phyloP scores from a whole-genome alignment of 148 eudicot species.

The Camellia lanceoleosa region DNA sequence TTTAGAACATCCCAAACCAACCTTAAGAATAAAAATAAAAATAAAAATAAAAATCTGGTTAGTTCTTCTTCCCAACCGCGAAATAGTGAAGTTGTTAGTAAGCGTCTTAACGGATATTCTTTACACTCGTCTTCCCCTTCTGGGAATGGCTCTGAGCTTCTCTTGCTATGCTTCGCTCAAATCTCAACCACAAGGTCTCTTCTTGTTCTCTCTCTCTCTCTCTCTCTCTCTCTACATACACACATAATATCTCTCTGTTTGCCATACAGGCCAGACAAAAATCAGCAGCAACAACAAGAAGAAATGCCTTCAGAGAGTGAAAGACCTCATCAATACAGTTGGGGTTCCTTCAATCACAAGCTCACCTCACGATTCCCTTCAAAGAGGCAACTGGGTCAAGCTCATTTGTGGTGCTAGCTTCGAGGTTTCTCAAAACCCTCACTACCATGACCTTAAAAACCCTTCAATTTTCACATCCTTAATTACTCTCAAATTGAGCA shows the following conservation, averaged over 20 bases:
- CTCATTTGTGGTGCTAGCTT: conserved; percentile 97
- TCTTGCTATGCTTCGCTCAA: conserved; percentile 35
- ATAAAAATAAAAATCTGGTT: too few relatives aligned
- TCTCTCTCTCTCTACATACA: background rate
- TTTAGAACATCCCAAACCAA: too few relatives aligned
- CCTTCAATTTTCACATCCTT: background rate
- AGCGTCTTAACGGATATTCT: too few relatives aligned
- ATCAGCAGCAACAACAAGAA: conserved; percentile 26
- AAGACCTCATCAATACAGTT: conserved; percentile 34
- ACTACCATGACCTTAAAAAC: background rate
- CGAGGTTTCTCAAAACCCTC: conserved; percentile 43
- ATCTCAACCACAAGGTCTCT: conserved; percentile 28
- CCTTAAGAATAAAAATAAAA: too few relatives aligned
- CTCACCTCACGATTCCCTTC: conserved; percentile 56
- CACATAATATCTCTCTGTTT: background rate
- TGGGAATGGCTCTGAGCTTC: conserved; percentile 47
- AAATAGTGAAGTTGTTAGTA: too few relatives aligned
- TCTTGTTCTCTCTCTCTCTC: background rate
- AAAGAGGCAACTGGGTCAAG: conserved; percentile 87
- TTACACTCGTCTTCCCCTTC: background rate
- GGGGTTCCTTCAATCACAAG: conserved; percentile 45
- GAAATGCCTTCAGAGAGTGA: conserved; percentile 42
- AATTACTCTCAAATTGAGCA: background rate
- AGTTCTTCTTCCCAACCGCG: too few relatives aligned
- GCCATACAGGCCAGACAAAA: conserved; percentile 25